Conservation (phyloP, 495 filamentous ascomycete genomes). For the Penicillium chermesinum region DNA sequence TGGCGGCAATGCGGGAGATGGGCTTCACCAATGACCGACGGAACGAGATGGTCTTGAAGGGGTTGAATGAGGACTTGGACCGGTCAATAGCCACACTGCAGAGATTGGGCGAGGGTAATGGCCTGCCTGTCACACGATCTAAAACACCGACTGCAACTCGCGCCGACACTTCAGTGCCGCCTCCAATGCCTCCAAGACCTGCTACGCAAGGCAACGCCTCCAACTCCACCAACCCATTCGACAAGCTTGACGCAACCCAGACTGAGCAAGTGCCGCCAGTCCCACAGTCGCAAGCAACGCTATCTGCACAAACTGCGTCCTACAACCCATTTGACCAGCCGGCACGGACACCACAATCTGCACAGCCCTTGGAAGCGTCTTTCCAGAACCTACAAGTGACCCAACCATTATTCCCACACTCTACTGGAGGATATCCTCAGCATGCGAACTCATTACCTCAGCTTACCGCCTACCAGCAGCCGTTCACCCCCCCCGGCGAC, state of each 20-base stretch:
- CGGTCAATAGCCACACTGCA: conserved; percentile 78
- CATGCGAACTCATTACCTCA: conserved; percentile 47
- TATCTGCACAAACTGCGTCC: conserved; percentile 10
- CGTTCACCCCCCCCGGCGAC: conserved; percentile 57
- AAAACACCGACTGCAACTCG: conserved; percentile 14
- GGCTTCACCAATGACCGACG: conserved; percentile 81
- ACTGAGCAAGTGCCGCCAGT: not conserved
- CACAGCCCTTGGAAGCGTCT: conserved; percentile 59
- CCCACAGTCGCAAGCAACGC: conserved; percentile 6
- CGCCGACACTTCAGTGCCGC: not conserved
- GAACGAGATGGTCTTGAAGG: conserved; percentile 73
- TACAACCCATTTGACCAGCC: conserved; percentile 67
- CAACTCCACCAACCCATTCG: conserved; percentile 47
- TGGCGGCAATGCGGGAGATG: conserved; percentile 80
- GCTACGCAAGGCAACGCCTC: conserved; percentile 1
- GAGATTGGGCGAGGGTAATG: conserved; percentile 64
- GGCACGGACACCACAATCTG: conserved; percentile 35
- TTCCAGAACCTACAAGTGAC: conserved; percentile 71
- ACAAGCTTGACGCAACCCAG: conserved; percentile 35
- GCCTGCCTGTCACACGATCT: conserved; percentile 33
- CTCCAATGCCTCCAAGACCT: conserved; percentile 23
- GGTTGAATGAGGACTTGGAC: conserved; percentile 76
- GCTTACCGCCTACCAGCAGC: conserved; percentile 46
- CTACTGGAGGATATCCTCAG: conserved; percentile 68
- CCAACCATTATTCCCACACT: conserved; percentile 73